Conservation (phyloP, 1,139 yeast species). For the Martiniozyma asiatica region DNA sequence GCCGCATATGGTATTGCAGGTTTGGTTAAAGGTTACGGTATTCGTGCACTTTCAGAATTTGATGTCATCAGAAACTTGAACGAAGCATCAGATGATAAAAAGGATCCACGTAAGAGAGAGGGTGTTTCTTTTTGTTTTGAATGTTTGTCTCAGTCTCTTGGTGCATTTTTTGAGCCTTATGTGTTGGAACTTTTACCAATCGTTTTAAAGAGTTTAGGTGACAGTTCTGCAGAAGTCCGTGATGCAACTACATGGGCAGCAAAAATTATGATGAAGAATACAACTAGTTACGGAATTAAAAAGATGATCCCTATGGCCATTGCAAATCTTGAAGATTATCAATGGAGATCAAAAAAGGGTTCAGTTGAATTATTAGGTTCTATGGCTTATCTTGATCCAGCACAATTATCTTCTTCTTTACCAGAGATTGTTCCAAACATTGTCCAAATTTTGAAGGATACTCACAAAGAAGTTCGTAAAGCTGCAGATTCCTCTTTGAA, state of each 20-base stretch:
- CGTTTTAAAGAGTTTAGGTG: slow-evolving; percentile 74
- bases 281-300: slow-evolving; percentile 88
- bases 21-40: slow-evolving; percentile 80
- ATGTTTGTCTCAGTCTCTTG: slow-evolving; percentile 66
- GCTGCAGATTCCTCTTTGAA: slow-evolving; percentile 87
- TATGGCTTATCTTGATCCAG: slow-evolving; percentile 95
- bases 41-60: slow-evolving; percentile 59
- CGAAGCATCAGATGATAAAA: slow-evolving; percentile 86
- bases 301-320: slow-evolving; percentile 85
- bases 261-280: slow-evolving; percentile 74
- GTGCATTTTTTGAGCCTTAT: slow-evolving; percentile 81
- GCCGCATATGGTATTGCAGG: slow-evolving; percentile 97
- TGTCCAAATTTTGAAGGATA: slow-evolving; percentile 87
- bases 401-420: slow-evolving; percentile 80
- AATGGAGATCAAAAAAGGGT: slow-evolving; percentile 96
- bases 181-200: slow-evolving; percentile 81
- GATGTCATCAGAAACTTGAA: slow-evolving; percentile 65
- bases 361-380: slow-evolving; percentile 93
- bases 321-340: slow-evolving; percentile 72
- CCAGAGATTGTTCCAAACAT: slow-evolving; percentile 90
- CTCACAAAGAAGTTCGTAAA: slow-evolving; percentile 92
- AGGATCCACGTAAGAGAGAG: slow-evolving; percentile 63
- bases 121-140: slow-evolving; percentile 84
- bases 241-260: slow-evolving; percentile 85
- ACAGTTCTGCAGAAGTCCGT: slow-evolving; percentile 72